Evolutionary conservation across 495 filamentous ascomycete species (phyloP).

Genomic region (Xylaria intraflava): DNA sequence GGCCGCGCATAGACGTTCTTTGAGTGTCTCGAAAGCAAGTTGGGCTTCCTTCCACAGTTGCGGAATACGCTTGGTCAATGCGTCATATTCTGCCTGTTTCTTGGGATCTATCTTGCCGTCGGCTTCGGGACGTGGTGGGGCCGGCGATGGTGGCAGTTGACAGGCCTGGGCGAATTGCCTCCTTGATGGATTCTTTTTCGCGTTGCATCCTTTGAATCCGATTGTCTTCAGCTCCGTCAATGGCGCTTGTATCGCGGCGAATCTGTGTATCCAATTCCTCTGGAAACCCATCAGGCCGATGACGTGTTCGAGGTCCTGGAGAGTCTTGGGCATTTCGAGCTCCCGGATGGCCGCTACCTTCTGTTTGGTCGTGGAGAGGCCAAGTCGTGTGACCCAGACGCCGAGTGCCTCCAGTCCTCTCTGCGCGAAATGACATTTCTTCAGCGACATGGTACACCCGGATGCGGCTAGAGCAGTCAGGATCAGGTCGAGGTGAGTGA

Average conservation of each 20-base stretch:
- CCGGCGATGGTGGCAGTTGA: not conserved
- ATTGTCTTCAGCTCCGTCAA: not conserved
- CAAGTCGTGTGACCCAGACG: not conserved
- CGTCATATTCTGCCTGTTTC: not conserved
- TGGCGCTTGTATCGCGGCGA: not conserved
- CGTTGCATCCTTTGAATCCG: not conserved
- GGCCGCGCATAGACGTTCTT: not conserved
- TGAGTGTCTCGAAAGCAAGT: not conserved
- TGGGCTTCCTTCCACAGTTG: not conserved
- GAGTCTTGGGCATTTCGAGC: not conserved
- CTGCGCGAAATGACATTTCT: slow-evolving; percentile 13
- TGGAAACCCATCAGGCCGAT: not conserved
- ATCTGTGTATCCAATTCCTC: not conserved
- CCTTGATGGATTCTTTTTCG: not conserved
- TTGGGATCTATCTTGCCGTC: not conserved
- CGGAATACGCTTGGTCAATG: not conserved
- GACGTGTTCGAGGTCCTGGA: not conserved
- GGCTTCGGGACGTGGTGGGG: not conserved
- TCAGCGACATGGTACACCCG: slow-evolving; percentile 4
- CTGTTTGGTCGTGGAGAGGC: slow-evolving; percentile 3
- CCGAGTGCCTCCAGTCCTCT: slow-evolving; percentile 2
- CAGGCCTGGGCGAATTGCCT: not conserved
- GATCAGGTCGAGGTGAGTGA: not conserved
- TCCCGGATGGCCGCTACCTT: not conserved
- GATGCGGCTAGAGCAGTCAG: not conserved